Evolutionary conservation across 371 early-diverging fungal species (phyloP).

Genomic region (Scutellospora calospora): DNA sequence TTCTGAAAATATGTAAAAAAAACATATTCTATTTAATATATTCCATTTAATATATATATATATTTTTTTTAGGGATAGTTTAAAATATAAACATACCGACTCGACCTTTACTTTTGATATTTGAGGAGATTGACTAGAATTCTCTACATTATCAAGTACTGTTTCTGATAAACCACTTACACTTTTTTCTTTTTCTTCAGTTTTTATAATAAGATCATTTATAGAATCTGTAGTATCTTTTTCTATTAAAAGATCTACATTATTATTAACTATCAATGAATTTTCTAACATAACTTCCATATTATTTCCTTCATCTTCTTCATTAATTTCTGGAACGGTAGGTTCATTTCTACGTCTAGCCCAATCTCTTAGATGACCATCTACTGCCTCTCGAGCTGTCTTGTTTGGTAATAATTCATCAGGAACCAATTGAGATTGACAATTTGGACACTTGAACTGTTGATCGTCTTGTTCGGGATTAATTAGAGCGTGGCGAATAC

Average conservation of each 20-base stretch:
- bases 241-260: background rate
- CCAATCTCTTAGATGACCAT: constrained; percentile 36
- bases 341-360: constrained; percentile 36
- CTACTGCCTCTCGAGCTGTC: constrained; percentile 29
- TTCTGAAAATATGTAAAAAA: background rate
- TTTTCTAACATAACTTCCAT: background rate
- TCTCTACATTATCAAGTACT: background rate
- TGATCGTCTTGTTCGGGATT: constrained; percentile 36
- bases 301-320: constrained; percentile 8
- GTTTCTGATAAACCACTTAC: background rate
- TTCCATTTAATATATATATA: too few species aligned
- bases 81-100: background rate
- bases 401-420: constrained; percentile 31
- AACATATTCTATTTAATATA: too few species aligned
- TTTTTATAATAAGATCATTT: background rate
- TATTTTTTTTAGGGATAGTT: background rate
- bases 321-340: background rate
- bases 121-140: background rate
- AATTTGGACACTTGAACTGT: constrained; percentile 42
- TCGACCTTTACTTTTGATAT: background rate
- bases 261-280: background rate
- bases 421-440: constrained; percentile 26
- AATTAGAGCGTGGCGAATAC: constrained; percentile 40
- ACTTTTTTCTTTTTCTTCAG: constrained; percentile 3
- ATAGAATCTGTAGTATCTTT: background rate